Percentiles rank a stretch among this genome's conserved stretches.
Evolutionary conservation across 2,329 filamentous ascomycete genomes (phyloP).

Genomic region (Cladosporium oxysporum): DNA sequence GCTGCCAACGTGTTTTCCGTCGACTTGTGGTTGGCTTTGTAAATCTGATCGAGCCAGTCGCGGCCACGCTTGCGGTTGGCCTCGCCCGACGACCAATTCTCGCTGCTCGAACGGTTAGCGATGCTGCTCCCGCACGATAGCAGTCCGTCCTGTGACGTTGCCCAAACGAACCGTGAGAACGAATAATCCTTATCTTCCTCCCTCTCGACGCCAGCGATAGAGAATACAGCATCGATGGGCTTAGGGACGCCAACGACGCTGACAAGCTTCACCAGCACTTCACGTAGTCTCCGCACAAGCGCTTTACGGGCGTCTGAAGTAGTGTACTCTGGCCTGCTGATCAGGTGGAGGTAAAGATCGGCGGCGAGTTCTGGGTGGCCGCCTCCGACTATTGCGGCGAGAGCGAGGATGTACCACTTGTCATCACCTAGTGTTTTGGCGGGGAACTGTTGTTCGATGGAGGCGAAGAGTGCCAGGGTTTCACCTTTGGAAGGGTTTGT

Average conservation of each 20-base stretch:
- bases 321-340: constrained; percentile 49
- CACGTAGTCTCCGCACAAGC: constrained; percentile 56
- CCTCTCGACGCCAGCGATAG: constrained; percentile 54
- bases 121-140: background rate
- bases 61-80: constrained; percentile 56
- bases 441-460: constrained; percentile 48
- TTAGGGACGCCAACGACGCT: constrained; percentile 63
- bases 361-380: constrained; percentile 54
- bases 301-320: constrained; percentile 48
- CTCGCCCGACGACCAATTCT: constrained; percentile 60
- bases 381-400: constrained; percentile 52
- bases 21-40: constrained; percentile 50
- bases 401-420: constrained; percentile 50
- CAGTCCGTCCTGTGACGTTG: too few relatives aligned
- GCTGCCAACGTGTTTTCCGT: constrained; percentile 44
- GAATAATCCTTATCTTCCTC: constrained; percentile 61
- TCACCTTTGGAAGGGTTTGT: constrained; percentile 14
- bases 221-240: constrained; percentile 60
- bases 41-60: constrained; percentile 60
- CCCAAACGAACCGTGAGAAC: constrained; percentile 44
- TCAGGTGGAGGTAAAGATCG: constrained; percentile 59
- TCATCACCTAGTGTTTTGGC: constrained; percentile 43
- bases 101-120: constrained; percentile 30
- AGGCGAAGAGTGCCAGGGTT: constrained; percentile 39
- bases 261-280: constrained; percentile 61